Evolutionary conservation across 1,284 basidiomycete species (phyloP).

Genomic region (Irpex sp.): DNA sequence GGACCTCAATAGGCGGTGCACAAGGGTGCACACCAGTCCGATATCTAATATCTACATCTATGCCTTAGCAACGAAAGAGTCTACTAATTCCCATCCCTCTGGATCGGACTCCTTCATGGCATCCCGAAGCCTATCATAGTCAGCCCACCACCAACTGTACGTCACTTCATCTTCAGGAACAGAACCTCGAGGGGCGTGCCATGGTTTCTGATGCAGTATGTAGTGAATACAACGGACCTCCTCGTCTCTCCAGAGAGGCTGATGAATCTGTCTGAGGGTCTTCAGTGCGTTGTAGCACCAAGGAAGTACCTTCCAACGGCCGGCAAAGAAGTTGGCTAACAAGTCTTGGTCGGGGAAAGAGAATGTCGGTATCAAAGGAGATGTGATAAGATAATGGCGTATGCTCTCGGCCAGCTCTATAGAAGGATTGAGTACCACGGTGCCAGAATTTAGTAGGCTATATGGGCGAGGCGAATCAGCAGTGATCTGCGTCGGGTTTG

Average conservation of each 20-base stretch:
- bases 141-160: constrained; percentile 78
- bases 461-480: constrained; percentile 65
- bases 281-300: constrained; percentile 89
- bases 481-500: constrained; percentile 43
- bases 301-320: constrained; percentile 69
- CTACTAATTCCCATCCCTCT: constrained; percentile 49
- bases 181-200: constrained; percentile 42
- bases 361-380: constrained; percentile 67
- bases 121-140: constrained; percentile 47
- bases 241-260: constrained; percentile 71
- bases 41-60: not conserved
- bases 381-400: constrained; percentile 60
- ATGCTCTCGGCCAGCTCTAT: constrained; percentile 47
- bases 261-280: constrained; percentile 68
- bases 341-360: constrained; percentile 93
- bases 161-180: constrained; percentile 41
- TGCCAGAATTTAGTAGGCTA: constrained; percentile 83
- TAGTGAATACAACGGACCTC: constrained; percentile 77
- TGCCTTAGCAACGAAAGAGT: constrained; percentile 40
- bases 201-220: constrained; percentile 75
- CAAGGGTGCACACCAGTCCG: not conserved
- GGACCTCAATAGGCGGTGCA: not conserved
- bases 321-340: constrained; percentile 76
- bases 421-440: constrained; percentile 85
- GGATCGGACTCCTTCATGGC: constrained; percentile 44